Evolutionary conservation across 441 rosid genomes (phyloP).

Genomic region (Croton laevigatus): DNA sequence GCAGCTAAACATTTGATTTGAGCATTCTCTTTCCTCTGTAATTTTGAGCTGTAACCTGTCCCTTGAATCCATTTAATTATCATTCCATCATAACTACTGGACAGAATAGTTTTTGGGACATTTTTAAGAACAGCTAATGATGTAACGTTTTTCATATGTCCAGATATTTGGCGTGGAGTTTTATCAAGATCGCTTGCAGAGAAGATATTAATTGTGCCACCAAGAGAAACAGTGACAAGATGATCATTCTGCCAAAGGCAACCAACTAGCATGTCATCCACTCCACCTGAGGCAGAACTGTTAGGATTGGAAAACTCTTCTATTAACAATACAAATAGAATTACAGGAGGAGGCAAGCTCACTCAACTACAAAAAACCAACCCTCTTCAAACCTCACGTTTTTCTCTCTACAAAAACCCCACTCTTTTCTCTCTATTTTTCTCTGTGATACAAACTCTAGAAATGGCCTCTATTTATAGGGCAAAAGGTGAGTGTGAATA

Average conservation of each 20-base stretch:
- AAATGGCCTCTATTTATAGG: too few relatives aligned
- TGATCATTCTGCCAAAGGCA: conserved; percentile 91
- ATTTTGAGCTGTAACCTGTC: conserved; percentile 66
- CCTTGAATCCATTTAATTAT: conserved; percentile 90
- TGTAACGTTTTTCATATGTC: conserved; percentile 84
- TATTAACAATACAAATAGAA: too few relatives aligned
- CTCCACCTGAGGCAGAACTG: conserved; percentile 84
- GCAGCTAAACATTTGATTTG: conserved; percentile 92
- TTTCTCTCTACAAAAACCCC: too few relatives aligned
- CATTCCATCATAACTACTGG: conserved; percentile 89
- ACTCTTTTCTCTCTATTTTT: too few relatives aligned
- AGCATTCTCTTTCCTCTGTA: conserved; percentile 67
- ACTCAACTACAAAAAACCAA: too few relatives aligned
- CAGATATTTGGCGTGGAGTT: conserved; percentile 63
- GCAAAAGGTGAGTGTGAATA: too few relatives aligned
- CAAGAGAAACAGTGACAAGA: conserved; percentile 87
- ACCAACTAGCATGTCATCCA: conserved; percentile 94
- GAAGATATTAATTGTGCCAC: conserved; percentile 77
- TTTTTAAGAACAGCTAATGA: conserved; percentile 66
- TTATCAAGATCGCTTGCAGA: conserved; percentile 75
- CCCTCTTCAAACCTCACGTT: too few relatives aligned
- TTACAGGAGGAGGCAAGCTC: too few relatives aligned
- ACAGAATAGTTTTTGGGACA: conserved; percentile 55
- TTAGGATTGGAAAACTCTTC: too few relatives aligned
- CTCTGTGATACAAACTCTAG: too few relatives aligned